phyloP scores from a whole-genome alignment of 768 basidiomycete species.

The Lactifluus subvellereus region DNA sequence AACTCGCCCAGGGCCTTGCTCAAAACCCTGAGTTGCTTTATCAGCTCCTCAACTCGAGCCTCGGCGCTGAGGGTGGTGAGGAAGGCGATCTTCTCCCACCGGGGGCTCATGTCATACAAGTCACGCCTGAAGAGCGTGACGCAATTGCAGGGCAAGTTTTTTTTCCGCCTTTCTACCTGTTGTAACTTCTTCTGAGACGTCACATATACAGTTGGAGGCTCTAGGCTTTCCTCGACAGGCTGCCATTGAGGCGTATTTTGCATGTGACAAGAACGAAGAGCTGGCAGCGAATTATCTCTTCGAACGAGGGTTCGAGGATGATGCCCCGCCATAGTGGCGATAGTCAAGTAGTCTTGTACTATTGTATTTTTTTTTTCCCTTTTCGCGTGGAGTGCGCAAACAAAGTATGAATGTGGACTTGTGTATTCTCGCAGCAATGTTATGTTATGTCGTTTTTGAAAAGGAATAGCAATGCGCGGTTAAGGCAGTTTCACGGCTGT shows the following conservation, averaged over 20 bases:
- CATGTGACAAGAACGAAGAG: slow-evolving; percentile 96
- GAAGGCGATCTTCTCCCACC: slow-evolving; percentile 35
- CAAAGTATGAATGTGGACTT: slow-evolving; percentile 7
- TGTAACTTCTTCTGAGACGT: not conserved
- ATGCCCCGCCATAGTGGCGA: not conserved
- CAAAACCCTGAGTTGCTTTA: slow-evolving; percentile 67
- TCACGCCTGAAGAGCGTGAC: slow-evolving; percentile 82
- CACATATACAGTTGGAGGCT: slow-evolving; percentile 56
- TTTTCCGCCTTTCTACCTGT: not conserved
- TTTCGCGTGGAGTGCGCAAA: not conserved
- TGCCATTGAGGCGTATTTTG: slow-evolving; percentile 88
- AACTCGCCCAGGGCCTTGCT: slow-evolving; percentile 60
- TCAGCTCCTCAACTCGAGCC: slow-evolving; percentile 46
- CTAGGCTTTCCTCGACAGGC: slow-evolving; percentile 81
- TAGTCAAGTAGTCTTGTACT: not conserved
- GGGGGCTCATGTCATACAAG: slow-evolving; percentile 58
- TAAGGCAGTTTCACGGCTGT: no score
- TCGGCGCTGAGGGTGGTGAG: slow-evolving; percentile 38
- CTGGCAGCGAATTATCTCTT: slow-evolving; percentile 93
- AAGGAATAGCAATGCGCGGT: not conserved
- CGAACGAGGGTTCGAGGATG: slow-evolving; percentile 58
- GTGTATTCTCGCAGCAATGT: slow-evolving; percentile 6
- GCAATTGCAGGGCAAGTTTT: slow-evolving; percentile 79
- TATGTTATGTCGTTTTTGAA: not conserved
- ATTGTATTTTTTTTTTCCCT: slow-evolving; percentile 14